Evolutionary conservation across 441 rosid species (phyloP), one percentile per base, ranked within the genome.

Genomic region (Populus hybrid): DNA sequence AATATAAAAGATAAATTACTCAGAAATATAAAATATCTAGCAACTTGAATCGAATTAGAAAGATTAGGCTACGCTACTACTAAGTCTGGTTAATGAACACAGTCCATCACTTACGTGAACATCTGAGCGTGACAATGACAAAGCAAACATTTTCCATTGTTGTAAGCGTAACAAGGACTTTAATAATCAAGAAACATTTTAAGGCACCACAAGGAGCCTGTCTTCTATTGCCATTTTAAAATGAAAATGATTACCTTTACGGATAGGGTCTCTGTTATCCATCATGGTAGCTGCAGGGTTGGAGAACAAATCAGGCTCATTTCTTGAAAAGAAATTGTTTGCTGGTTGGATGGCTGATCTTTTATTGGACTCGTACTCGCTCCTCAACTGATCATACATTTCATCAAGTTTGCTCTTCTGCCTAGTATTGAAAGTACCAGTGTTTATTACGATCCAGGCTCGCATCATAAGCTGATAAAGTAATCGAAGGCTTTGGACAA

Each of bases 341-440:
- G 87, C 82, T 73, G 97, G 98, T 80, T 93, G 98, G 81, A 93
- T 87, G 26, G 97, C 90, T 78, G 95, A 83, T 84, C 98, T 84
- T 85, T 94, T 94, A 74, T 85, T 74, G 10, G 95, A 92, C 79
- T 96, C 93, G 6, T 86, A 90, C 81, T 96, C 97, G 67, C 82
- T 93, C 84, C 95, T 89, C 86, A 94, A 77, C 71, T 88, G 95
- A 79, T 96, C 99, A 80, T 96, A 94, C 98, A 96, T 96, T 85
- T 94, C 99, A 82, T 96, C 99, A 42, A 93, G 97, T 82, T 93
- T 96, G 78, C 97, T 91, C 81, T 81, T 95, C 89, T 92, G 97
- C 86, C 98, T 93, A 91, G 30, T 28, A 28, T 28, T 80, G 8
- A 26, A 78, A 73, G 72, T 9, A 30, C 66, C 35, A 21, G 35